Conservation (phyloP, 805 yeast genomes). For the Zygosaccharomyces lentus region DNA sequence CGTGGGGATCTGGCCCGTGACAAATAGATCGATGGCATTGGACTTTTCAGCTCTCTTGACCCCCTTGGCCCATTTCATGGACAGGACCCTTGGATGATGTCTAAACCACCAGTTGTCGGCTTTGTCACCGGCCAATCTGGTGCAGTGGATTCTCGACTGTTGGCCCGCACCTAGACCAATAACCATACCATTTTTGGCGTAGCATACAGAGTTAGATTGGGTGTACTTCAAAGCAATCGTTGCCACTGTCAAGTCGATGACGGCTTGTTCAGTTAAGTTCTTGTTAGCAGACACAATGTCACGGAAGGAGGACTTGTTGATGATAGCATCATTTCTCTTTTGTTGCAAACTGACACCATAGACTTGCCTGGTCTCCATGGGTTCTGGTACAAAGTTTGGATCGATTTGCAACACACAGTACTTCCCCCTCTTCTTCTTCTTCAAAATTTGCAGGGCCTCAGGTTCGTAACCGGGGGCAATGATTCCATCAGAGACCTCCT, state of each 20-base stretch:
- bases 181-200: conserved; percentile 99
- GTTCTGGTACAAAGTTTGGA: conserved; percentile 83
- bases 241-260: conserved; percentile 91
- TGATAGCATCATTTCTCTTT: conserved; percentile 96
- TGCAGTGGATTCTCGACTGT: conserved; percentile 98
- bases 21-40: conserved; percentile 93
- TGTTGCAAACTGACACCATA: conserved; percentile 94
- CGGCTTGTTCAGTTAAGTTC: conserved; percentile 83
- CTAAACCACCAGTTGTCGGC: conserved; percentile 99
- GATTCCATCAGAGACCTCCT: conserved; percentile 97
- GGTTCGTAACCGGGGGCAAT: conserved; percentile 96
- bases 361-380: conserved; percentile 86
- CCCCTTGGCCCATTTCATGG: conserved; percentile 96
- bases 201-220: conserved; percentile 97
- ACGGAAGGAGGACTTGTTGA: conserved; percentile 82
- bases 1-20: conserved; percentile 85
- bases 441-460: conserved; percentile 84
- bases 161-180: conserved; percentile 99
- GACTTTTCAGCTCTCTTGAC: conserved; percentile 98
- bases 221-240: conserved; percentile 97
- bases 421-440: conserved; percentile 94
- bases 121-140: conserved; percentile 98
- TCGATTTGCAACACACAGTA: conserved; percentile 95
- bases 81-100: conserved; percentile 93
- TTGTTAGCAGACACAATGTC: conserved; percentile 88